Conservation (phyloP, 2,329 filamentous ascomycete genomes). For the Colletotrichum sp. region DNA sequence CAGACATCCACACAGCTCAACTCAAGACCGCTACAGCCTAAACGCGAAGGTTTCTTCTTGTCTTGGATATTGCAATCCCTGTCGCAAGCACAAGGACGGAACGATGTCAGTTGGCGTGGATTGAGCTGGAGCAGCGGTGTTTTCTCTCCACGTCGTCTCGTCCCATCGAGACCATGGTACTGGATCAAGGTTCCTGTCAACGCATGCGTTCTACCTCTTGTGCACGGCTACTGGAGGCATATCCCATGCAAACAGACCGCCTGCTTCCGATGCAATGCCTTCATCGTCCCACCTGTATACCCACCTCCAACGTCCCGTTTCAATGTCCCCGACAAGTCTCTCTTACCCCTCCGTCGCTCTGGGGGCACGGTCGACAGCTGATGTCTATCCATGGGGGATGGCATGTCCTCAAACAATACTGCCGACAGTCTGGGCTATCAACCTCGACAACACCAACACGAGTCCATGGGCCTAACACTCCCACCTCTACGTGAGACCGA, state of each 20-base stretch:
- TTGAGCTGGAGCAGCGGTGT: background rate
- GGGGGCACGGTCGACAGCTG: no score
- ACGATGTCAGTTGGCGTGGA: no score
- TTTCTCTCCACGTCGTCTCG: background rate
- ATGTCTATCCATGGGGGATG: no score
- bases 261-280: background rate
- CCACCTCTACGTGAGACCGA: no score
- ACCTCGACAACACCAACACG: no score
- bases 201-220: no score
- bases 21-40: no score
- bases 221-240: no score
- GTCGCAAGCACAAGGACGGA: background rate
- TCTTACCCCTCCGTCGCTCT: background rate
- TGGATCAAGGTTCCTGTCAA: background rate
- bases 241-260: background rate
- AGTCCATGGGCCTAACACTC: fast-evolving
- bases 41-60: no score
- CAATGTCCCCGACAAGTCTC: fast-evolving
- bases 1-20: no score
- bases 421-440: no score
- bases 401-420: no score
- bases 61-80: background rate
- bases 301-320: fast-evolving
- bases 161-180: background rate
- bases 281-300: background rate